Evolutionary conservation across 1,284 basidiomycete genomes (phyloP), one percentile per base, ranked within the genome.

Genomic region (Retiboletus flavoniger): DNA sequence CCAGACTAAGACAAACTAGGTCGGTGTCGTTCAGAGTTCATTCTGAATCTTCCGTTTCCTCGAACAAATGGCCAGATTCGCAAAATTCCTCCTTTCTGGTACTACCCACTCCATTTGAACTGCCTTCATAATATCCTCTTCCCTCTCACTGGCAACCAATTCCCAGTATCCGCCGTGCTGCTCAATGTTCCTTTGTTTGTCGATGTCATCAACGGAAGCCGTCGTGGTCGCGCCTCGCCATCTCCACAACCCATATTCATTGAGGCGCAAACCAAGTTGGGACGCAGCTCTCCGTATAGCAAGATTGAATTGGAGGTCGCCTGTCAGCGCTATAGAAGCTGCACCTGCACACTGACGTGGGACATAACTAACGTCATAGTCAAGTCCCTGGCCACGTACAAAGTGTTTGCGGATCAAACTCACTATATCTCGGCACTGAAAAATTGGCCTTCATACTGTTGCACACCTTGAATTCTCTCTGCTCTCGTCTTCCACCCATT

Each of bases 231-330:
- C 47, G 5, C 17, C 51, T 31, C 14, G 70, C 80, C 80, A 82
- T 53, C 65, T 72, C 84, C 84, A 85, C 6, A 86, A 62, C 8
- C 84, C 84, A 58, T 75, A 78, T 56, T 83, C 80, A 61, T 83
- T 79, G 47, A 86, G 72, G 21, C 74, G 68, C 60, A 82, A 60
- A 8, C 76, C 78, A 16, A 74, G 58, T 43, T 66, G 71, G 7
- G 65, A 51, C 0, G 83, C 84, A 46, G 70, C 69, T n/a, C 58
- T 62, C 39, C 70, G 70, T 4, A 81, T 53, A 43, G 76, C 66
- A 35, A 69, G 62, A 38, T 70, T 70, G 61, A 83, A 81, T 32
- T 73, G 71, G 2, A 35, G 42, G 60, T 84, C 82, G 4, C 84
- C 84, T 1, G 84, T 86, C 16, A 78, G 58, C 4, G 70, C 60